Evolutionary conservation across 108 stramenopile genomes (phyloP), one percentile per base, ranked within the genome.

Genomic region (Conticribra weissflogii): DNA sequence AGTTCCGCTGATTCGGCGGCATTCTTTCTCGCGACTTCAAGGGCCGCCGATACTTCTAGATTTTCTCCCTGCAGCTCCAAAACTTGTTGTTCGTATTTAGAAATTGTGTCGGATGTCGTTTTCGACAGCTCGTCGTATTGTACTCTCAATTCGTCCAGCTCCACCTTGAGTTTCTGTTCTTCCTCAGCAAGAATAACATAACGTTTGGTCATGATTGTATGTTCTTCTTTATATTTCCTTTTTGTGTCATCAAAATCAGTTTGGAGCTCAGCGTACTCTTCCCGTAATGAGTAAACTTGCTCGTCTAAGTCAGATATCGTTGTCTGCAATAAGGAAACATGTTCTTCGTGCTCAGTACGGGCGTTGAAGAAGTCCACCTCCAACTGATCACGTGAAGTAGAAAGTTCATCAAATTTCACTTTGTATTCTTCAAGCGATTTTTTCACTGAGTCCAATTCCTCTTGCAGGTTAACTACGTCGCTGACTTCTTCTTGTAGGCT

Each of bases 241-340:
- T 66, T 67, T 24, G 71, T 62, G n/a, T 44, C 51, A 3, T 79
- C 51, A 25, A 72, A 69, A 63, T 67, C 57, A 51, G 49, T 62
- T 45, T 70, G 58, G 12, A 66, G 21, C 55, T 66, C 78, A 27
- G 71, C 60, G 54, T 66, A 45, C 52, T 72, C 58, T 41, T 63
- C 53, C 48, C 63, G 59, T 5, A 79, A 30, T 19, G 16, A 62
- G 44, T 63, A 71, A 15, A 79, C 56, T 57, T 72, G 57, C 41
- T 49, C 60, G 51, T 41, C 36, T 9, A 5, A 12, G 8, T 41
- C 36, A 12, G 36, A 41, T 51, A 72, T 41, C 52, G 66, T 59
- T 28, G 71, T 60, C 33, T 67, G 59, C 7, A 79, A 45, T 19
- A 15, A 62, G 44, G 71, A 79, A n/a, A 79, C 53, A 58, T 72